A percentile compares a stretch with the other conserved stretches of the same genome.
Evolutionary conservation across 192 early-diverging fungal genomes (phyloP).

Genomic region (Jimgerdemannia flammicorona): DNA sequence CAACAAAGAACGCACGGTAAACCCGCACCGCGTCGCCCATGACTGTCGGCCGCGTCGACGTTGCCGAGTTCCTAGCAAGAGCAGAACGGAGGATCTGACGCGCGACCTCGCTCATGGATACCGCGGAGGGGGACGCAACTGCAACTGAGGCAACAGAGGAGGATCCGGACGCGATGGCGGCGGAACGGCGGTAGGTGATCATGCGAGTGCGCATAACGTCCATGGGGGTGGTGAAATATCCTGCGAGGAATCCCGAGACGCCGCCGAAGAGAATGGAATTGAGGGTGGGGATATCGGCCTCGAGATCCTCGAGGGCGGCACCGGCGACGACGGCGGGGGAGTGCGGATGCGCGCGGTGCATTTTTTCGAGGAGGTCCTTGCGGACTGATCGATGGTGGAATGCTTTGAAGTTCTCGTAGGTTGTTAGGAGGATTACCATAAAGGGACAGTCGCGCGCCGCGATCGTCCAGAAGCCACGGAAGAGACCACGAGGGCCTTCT

Average conservation of each 20-base stretch:
- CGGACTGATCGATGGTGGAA: conserved; percentile 46
- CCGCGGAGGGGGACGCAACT: conserved; percentile 20
- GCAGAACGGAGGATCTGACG: conserved; percentile 5
- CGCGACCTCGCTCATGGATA: conserved; percentile 30
- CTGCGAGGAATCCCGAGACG: conserved; percentile 68
- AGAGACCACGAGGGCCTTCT: conserved; percentile 61
- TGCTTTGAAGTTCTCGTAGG: conserved; percentile 73
- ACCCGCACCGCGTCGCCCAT: conserved; percentile 17
- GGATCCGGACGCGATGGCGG: conserved; percentile 1
- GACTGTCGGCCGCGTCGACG: too few species aligned
- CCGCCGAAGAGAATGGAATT: conserved; percentile 69
- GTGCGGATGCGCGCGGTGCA: conserved; percentile 9
- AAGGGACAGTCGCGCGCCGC: conserved; percentile 72
- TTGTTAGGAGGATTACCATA: conserved; percentile 73
- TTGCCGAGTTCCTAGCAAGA: conserved; percentile 3
- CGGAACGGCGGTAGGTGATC: conserved; percentile 55
- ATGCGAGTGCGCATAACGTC: conserved; percentile 67
- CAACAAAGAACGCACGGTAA: conserved; percentile 56
- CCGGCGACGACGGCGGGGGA: conserved; percentile 38
- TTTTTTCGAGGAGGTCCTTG: conserved; percentile 20
- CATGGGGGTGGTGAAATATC: conserved; percentile 72
- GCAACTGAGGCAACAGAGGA: conserved; percentile 21
- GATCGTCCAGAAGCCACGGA: conserved; percentile 68
- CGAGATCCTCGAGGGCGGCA: conserved; percentile 48
- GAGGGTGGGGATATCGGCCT: conserved; percentile 61